phyloP scores from a whole-genome alignment of 495 filamentous ascomycete species.

The Parmelia sp. region DNA sequence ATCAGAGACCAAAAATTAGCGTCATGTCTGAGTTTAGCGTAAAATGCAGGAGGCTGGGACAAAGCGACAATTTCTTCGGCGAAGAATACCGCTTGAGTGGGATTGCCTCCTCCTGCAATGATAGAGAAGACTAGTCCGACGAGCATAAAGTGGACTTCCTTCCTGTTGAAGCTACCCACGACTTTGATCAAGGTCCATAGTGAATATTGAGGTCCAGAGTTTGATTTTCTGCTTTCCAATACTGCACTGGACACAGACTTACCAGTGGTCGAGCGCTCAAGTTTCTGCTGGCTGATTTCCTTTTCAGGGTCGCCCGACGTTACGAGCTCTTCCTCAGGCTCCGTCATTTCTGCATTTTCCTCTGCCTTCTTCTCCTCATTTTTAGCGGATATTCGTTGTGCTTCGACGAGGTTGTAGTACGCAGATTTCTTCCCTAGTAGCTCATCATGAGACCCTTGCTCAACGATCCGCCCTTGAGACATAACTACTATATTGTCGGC shows the following conservation, averaged over 20 bases:
- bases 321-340: conserved; percentile 27
- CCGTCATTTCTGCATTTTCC: conserved; percentile 11
- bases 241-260: conserved; percentile 66
- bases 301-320: conserved; percentile 24
- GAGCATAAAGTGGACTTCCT: conserved; percentile 67
- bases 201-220: conserved; percentile 47
- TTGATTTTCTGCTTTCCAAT: conserved; percentile 43
- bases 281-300: conserved; percentile 44
- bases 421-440: conserved; percentile 54
- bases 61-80: conserved; percentile 75
- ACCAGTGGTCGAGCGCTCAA: conserved; percentile 56
- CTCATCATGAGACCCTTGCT: conserved; percentile 76
- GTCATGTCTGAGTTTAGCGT: conserved; percentile 52
- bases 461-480: conserved; percentile 74
- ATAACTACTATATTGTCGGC: conserved; percentile 97
- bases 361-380: conserved; percentile 48
- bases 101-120: conserved; percentile 79
- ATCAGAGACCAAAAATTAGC: conserved; percentile 87
- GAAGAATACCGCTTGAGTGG: conserved; percentile 83
- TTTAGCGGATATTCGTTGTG: conserved; percentile 66
- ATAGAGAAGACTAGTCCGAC: conserved; percentile 69
- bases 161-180: conserved; percentile 72
- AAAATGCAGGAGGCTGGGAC: conserved; percentile 42
- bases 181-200: conserved; percentile 82
- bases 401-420: conserved; percentile 73